Evolutionary conservation across 2,329 filamentous ascomycete genomes (phyloP).

Genomic region (Paracoccidioides brasiliensis): DNA sequence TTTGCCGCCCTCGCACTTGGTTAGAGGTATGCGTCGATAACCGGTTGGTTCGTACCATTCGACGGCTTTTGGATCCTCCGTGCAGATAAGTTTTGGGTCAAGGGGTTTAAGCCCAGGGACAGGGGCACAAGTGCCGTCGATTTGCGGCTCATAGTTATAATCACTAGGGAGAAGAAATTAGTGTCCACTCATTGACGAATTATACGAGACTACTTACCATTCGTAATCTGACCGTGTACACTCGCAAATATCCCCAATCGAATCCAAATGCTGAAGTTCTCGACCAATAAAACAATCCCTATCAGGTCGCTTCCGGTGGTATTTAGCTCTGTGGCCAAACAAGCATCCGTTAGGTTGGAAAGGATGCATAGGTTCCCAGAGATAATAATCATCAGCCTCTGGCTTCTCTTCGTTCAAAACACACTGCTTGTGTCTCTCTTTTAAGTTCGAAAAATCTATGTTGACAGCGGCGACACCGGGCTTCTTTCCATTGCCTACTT

Average conservation of each 20-base stretch:
- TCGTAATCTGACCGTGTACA: constrained; percentile 83
- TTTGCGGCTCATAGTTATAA: constrained; percentile 79
- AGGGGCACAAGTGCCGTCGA: constrained; percentile 61
- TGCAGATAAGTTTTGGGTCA: constrained; percentile 47
- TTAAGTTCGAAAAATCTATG: constrained; percentile 74
- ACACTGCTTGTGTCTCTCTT: constrained; percentile 53
- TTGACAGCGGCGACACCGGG: constrained; percentile 59
- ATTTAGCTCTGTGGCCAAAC: constrained; percentile 81
- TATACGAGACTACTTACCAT: constrained; percentile 49
- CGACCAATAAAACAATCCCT: constrained; percentile 70
- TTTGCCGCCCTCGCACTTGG: constrained; percentile 65
- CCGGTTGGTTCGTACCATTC: constrained; percentile 78
- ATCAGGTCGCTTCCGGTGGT: constrained; percentile 77
- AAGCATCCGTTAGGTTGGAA: constrained; percentile 65
- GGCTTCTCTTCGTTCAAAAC: constrained; percentile 49
- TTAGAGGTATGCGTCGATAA: constrained; percentile 79
- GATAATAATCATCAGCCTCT: constrained; percentile 56
- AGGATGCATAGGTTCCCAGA: constrained; percentile 83
- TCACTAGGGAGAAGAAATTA: constrained; percentile 43
- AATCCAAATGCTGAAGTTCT: constrained; percentile 56
- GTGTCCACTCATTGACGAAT: not conserved
- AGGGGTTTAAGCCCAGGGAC: constrained; percentile 58
- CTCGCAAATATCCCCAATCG: constrained; percentile 59
- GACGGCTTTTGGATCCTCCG: constrained; percentile 50
- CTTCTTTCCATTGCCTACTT: constrained; percentile 30